Percentiles rank a stretch among this genome's conserved stretches.
phyloP scores from a whole-genome alignment of 257 asterid species.

The Datura wrightii region DNA sequence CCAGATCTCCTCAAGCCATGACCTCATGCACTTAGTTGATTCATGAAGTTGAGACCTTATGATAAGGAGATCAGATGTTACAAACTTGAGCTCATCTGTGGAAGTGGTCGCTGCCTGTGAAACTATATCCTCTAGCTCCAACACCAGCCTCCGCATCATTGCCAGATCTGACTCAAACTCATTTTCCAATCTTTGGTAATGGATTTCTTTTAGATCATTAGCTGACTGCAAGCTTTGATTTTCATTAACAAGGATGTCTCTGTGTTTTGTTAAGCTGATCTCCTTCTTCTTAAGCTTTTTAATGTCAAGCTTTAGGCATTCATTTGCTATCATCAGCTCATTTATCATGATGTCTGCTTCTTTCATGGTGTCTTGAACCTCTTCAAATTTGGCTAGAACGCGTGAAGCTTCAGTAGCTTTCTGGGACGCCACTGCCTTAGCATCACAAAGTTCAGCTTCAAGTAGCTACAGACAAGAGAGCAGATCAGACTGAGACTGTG shows the following conservation, averaged over 20 bases:
- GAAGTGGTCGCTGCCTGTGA: conserved; percentile 55
- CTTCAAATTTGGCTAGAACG: conserved; percentile 84
- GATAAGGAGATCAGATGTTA: conserved; percentile 55
- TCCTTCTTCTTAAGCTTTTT: conserved; percentile 62
- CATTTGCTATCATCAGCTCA: conserved; percentile 87
- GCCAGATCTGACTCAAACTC: conserved; percentile 59
- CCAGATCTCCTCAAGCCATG: conserved; percentile 86
- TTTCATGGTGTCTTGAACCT: conserved; percentile 83
- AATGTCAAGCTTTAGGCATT: conserved; percentile 69
- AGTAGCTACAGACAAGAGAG: conserved; percentile 55
- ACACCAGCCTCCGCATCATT: conserved; percentile 50
- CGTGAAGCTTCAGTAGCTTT: conserved; percentile 86
- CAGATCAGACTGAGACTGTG: conserved; percentile 17
- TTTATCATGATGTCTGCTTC: conserved; percentile 94
- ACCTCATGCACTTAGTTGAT: conserved; percentile 59
- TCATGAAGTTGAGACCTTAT: conserved; percentile 60
- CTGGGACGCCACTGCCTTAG: conserved; percentile 74
- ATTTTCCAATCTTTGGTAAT: conserved; percentile 53
- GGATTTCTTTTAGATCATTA: conserved; percentile 57
- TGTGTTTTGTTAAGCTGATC: conserved; percentile 47
- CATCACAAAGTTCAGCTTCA: conserved; percentile 80
- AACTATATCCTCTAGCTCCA: conserved; percentile 70
- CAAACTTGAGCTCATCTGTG: conserved; percentile 52
- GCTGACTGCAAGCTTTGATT: conserved; percentile 64
- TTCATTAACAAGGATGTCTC: conserved; percentile 53